Evolutionary conservation across 441 rosid species (phyloP), one percentile per base, ranked within the genome.

Genomic region (Euphorbia celastroides): DNA sequence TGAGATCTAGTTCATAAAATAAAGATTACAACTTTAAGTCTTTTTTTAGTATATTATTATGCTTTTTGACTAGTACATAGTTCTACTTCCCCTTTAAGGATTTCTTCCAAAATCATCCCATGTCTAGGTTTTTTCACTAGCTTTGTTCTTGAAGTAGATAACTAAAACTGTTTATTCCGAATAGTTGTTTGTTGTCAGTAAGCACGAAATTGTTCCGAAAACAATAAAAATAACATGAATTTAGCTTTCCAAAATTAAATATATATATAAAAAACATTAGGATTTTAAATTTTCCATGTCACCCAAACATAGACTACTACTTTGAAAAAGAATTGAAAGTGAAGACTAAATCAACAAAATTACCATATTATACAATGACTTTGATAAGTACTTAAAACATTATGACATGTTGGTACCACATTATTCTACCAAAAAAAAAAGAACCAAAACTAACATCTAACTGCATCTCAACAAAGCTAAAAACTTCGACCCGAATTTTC

Each of bases 351-450:
- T 36, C 12, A 57, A 46, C 20, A 57, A 50, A 57, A 63, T 34
- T 20, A 51, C 34, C 36, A 44, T 67, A 71, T 71, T 44, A 69
- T 72, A 77, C 72, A 73, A 62, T 30, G 70, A 67, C 27, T 44
- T 67, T 30, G 14, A 26, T 36, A 41, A 64, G 51, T 20, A n/a
- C 41, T 65, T 76, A 62, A 48, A 36, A 76, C 68, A 65, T 69
- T 70, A 80, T 75, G 75, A 73, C 52, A 62, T n/a, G 23, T 2
- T 5, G 66, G 67, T n/a, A n/a, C n/a, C 2, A 62, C 67, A n/a
- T n/a, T n/a, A n/a, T n/a, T n/a, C n/a, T n/a, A n/a, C n/a, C n/a
- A n/a, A n/a, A n/a, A n/a, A n/a, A n/a, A n/a, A n/a, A n/a, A n/a
- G n/a, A n/a, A n/a, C n/a, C n/a, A n/a, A n/a, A n/a, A n/a, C n/a